These are phyloP conservation scores for Phytophthora idaei DNA, from an alignment of 352 stramenopile genomes.

Conservation along the genomic window DNA sequence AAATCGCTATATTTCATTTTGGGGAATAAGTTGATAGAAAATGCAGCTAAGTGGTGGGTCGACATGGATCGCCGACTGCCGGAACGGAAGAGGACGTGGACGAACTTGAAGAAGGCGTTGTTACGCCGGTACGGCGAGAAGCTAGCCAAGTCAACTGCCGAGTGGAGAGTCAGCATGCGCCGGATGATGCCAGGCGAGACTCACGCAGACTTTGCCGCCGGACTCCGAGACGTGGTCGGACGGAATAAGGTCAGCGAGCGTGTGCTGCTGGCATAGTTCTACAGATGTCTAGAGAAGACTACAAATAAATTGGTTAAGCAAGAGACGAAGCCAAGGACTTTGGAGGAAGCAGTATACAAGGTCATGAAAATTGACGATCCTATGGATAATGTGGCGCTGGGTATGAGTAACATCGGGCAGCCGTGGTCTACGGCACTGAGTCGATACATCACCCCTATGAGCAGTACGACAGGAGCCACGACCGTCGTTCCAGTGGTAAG, in stretches of 20 bases:
- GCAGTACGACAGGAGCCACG: not conserved
- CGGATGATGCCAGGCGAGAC: slow-evolving; percentile 1
- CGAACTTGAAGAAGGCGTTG: not conserved
- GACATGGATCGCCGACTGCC: not conserved
- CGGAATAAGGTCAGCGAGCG: not conserved
- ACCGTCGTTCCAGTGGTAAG: not conserved
- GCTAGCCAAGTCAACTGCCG: not conserved
- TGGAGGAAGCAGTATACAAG: not conserved
- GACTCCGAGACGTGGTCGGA: not conserved
- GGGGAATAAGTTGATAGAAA: not conserved
- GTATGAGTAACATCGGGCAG: not conserved
- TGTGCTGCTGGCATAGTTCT: slow-evolving; percentile 8
- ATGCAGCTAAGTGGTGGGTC: not conserved
- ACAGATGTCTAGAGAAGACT: not conserved
- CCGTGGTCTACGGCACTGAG: not conserved
- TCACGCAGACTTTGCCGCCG: slow-evolving; percentile 3
- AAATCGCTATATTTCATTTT: slow-evolving; percentile 4
- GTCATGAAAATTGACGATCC: not conserved
- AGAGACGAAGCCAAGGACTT: not conserved
- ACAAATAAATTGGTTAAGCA: not conserved
- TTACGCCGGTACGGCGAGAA: not conserved
- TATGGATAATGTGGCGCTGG: not conserved
- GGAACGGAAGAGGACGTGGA: not conserved
- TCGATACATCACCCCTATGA: not conserved
- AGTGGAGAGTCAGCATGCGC: slow-evolving; percentile 5